phyloP scores from a whole-genome alignment of 805 yeast species.

The Clavispora vitiphila region DNA sequence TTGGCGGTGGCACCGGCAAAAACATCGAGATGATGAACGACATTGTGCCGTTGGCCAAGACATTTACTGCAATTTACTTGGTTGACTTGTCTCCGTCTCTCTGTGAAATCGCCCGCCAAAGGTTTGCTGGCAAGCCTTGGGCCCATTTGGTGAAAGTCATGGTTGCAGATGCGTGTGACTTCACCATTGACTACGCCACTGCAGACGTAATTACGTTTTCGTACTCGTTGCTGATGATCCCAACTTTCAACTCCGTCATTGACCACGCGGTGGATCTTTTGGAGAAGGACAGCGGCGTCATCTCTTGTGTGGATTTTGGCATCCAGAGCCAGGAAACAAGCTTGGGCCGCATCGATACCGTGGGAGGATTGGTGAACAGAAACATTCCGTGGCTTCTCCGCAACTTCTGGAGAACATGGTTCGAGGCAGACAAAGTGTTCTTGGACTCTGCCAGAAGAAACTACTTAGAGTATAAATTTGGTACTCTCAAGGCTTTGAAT shows the following conservation, averaged over 20 bases:
- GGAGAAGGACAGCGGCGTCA: conserved; percentile 51
- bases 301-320: conserved; percentile 76
- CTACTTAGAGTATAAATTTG: conserved; percentile 76
- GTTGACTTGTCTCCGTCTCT: conserved; percentile 76
- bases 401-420: conserved; percentile 85
- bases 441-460: conserved; percentile 78
- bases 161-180: conserved; percentile 73
- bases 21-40: conserved; percentile 73
- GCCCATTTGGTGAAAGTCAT: conserved; percentile 56
- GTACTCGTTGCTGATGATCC: conserved; percentile 81
- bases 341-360: conserved; percentile 63
- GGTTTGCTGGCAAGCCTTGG: conserved; percentile 43
- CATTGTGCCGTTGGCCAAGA: conserved; percentile 39
- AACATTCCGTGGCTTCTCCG: conserved; percentile 73
- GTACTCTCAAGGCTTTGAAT: conserved; percentile 73
- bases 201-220: conserved; percentile 79
- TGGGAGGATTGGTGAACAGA: conserved; percentile 69
- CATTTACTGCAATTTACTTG: conserved; percentile 63
- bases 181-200: conserved; percentile 39
- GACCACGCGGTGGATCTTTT: conserved; percentile 58
- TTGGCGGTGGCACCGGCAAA: conserved; percentile 86
- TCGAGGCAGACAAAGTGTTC: conserved; percentile 76
- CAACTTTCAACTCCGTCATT: conserved; percentile 71
- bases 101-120: conserved; percentile 61
- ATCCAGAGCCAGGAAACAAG: conserved; percentile 63